Percentiles rank a stretch among this genome's conserved stretches.
These are phyloP conservation scores for Hylodesmum podocarpum DNA, from an alignment of 306 rosid genomes.

Conservation along the genomic window DNA sequence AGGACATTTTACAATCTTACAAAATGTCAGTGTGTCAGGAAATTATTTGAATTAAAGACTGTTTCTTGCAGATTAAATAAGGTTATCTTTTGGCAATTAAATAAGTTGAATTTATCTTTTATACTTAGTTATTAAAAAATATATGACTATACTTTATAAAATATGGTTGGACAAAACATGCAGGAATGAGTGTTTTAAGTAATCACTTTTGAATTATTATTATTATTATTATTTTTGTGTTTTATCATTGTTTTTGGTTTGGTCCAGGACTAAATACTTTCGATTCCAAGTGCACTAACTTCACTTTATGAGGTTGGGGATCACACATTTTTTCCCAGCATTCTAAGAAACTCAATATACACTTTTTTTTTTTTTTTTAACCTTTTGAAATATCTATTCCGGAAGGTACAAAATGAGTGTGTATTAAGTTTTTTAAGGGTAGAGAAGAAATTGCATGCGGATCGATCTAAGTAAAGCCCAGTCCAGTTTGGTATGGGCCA, in stretches of 20 bases:
- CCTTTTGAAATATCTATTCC: no score
- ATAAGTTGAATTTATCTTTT: neutral
- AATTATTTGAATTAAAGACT: neutral
- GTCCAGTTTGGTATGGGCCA: neutral
- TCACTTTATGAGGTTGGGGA: neutral
- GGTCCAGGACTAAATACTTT: neutral
- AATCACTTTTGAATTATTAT: neutral
- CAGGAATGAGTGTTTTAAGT: neutral
- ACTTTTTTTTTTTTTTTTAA: no score
- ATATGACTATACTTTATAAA: neutral
- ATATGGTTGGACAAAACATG: neutral
- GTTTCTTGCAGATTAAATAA: neutral
- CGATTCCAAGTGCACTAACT: no score
- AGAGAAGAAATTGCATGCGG: no score
- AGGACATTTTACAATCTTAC: no score
- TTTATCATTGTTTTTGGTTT: neutral
- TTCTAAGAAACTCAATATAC: no score
- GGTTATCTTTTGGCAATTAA: neutral
- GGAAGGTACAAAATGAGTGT: no score
- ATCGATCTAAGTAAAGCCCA: neutral
- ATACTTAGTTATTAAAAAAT: neutral
- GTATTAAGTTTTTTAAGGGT: no score
- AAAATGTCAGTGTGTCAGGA: no score
- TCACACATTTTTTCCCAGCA: no score
- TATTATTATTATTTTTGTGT: no score